Conservation (phyloP, 306 rosid species). For the Rosa rugosa region DNA sequence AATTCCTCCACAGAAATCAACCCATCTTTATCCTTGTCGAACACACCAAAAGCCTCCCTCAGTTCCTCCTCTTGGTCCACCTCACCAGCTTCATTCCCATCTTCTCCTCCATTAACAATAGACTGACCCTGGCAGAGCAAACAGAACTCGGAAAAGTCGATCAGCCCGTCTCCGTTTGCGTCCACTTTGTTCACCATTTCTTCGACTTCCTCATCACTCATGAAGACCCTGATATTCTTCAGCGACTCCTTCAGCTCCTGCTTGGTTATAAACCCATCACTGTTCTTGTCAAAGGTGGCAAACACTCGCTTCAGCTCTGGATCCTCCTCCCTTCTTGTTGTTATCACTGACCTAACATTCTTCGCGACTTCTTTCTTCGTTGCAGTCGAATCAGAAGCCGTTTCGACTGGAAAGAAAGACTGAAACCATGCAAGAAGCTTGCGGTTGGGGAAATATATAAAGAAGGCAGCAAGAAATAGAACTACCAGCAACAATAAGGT, state of each 20-base stretch:
- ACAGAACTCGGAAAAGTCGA: conserved; percentile 82
- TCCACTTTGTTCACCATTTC: conserved; percentile 64
- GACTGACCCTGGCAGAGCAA: conserved; percentile 26
- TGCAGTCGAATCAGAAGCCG: background rate
- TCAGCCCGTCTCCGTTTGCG: conserved; percentile 72
- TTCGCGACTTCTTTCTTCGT: background rate
- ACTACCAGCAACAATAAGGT: conserved; percentile 42
- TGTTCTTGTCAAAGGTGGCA: conserved; percentile 74
- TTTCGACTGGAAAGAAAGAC: conserved; percentile 21
- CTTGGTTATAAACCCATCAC: conserved; percentile 69
- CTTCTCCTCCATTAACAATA: background rate
- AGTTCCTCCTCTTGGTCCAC: conserved; percentile 36
- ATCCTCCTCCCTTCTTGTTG: conserved; percentile 16
- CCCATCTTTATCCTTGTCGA: conserved; percentile 74
- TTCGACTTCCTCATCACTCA: conserved; percentile 57
- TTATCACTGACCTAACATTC: background rate
- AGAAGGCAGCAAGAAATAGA: conserved; percentile 63
- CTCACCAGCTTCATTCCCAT: background rate
- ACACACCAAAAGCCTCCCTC: conserved; percentile 84
- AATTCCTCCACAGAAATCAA: conserved; percentile 67
- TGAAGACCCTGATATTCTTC: conserved; percentile 55
- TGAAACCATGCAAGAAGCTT: conserved; percentile 46
- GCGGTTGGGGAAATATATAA: conserved; percentile 39
- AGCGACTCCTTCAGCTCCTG: conserved; percentile 65
- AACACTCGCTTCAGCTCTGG: conserved; percentile 53